Evolutionary conservation across 805 yeast genomes (phyloP).

Genomic region (Maudiozyma serrabonitensis): DNA sequence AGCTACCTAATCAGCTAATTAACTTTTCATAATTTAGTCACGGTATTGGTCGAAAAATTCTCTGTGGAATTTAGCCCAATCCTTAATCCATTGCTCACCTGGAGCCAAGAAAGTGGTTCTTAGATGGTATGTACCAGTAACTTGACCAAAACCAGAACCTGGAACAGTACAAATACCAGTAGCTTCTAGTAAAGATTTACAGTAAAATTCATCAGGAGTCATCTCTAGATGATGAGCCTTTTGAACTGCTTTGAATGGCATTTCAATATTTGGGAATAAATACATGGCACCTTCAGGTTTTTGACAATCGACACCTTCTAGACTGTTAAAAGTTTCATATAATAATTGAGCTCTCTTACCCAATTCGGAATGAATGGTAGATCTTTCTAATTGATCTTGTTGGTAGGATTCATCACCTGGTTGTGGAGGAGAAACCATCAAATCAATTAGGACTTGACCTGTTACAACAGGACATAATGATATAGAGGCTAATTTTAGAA

Average conservation of each 20-base stretch:
- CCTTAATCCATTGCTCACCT: conserved; percentile 77
- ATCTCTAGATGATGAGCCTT: conserved; percentile 48
- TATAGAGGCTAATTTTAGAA: conserved; percentile 81
- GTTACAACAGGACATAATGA: conserved; percentile 89
- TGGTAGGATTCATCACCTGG: conserved; percentile 68
- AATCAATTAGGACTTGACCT: conserved; percentile 87
- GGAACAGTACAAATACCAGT: conserved; percentile 98
- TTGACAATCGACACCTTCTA: conserved; percentile 81
- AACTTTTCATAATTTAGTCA: conserved; percentile 8
- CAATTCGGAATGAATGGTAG: conserved; percentile 52
- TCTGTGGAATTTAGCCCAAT: conserved; percentile 72
- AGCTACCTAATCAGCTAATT: neutral
- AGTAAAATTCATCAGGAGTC: conserved; percentile 81
- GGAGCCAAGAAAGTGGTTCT: conserved; percentile 97
- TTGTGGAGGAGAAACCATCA: conserved; percentile 88
- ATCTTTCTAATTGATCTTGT: conserved; percentile 52
- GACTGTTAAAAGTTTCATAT: conserved; percentile 57
- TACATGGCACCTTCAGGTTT: conserved; percentile 98
- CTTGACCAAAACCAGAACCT: conserved; percentile 95
- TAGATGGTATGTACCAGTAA: conserved; percentile 77
- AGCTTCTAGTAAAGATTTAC: conserved; percentile 66
- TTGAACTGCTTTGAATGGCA: conserved; percentile 54
- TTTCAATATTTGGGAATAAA: conserved; percentile 69
- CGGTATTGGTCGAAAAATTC: conserved; percentile 53
- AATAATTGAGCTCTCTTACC: conserved; percentile 52